Evolutionary conservation across 2,329 filamentous ascomycete species (phyloP), one percentile per base, ranked within the genome.

Genomic region (Fusarium sp.): DNA sequence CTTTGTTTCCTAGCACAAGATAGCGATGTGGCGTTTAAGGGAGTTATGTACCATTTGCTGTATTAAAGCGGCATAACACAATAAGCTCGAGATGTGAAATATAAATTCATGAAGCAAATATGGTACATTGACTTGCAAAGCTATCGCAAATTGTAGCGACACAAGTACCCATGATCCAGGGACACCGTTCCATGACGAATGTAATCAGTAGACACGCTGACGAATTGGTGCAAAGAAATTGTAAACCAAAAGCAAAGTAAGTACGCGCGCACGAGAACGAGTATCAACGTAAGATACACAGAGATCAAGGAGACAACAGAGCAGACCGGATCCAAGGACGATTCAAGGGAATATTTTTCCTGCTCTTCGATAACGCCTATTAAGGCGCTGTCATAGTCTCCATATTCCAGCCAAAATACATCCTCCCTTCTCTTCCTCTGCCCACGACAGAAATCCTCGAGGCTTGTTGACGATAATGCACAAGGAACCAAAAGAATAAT

Each of bases 391-490:
- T 52, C 65, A 51, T 47, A 62, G 47, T 62, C 39, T 55, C 53
- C 52, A 69, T 53, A 63, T 69, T 55, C 49, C 37, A 50, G 30
- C 47, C 57, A 58, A 68, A 62, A 69, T 46, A 69, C 33, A 51
- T 32, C 44, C 46, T 46, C 35, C 44, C 49, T 46, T 39, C 53
- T 49, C 37, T 41, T 62, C 49, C 54, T 45, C 40, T 41, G 30
- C 43, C n/a, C n/a, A 41, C 26, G 20, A 30, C 13, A 10, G 24
- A 22, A 41, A 50, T 33, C 9, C 24, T 56, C 40, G 43, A 45
- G 52, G 22, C 40, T 46, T 43, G 19, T 32, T 56, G 40, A 43
- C 39, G 39, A 49, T 22, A 52, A 32, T 50, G 43, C 33, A 47
- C 46, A 56, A 47, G 46, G 33, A 24, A 39, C 40, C 60, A 41